Conservation (phyloP, 176 grass and related monocot genomes). For the Oryza brachyantha region DNA sequence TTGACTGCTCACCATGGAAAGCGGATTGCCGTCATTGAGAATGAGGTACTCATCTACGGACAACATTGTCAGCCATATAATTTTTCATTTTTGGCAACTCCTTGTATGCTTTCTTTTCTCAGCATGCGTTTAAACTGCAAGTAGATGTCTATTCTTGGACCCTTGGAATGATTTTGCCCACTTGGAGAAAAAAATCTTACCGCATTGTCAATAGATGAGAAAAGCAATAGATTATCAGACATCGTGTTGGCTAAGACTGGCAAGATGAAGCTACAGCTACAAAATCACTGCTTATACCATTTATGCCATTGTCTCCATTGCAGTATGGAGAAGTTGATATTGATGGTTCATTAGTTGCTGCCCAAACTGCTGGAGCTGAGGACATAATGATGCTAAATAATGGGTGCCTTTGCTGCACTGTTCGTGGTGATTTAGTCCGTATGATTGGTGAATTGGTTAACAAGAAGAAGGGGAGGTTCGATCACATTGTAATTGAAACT, state of each 20-base stretch:
- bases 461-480: constrained; percentile 93
- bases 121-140: not conserved
- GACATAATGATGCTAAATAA: constrained; percentile 99
- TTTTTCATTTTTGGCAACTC: not conserved
- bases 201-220: not conserved
- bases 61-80: not conserved
- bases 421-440: constrained; percentile 95
- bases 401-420: constrained; percentile 97
- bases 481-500: constrained; percentile 94
- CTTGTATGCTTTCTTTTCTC: not conserved
- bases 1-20: constrained; percentile 93
- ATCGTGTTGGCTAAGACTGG: not conserved
- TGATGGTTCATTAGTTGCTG: constrained; percentile 86
- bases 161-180: not conserved
- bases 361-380: constrained; percentile 82
- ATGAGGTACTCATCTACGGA: constrained; percentile 64
- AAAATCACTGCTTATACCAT: not conserved
- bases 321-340: constrained; percentile 99
- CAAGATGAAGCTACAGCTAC: not conserved
- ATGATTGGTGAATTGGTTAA: constrained; percentile 95
- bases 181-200: not conserved
- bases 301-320: constrained; percentile 29
- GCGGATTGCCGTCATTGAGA: constrained; percentile 91
- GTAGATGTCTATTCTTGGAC: not conserved
- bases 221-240: not conserved